These are phyloP conservation scores for Colletotrichum lindemuthianum DNA, from an alignment of 2,329 filamentous ascomycete species.

Conservation along the genomic window DNA sequence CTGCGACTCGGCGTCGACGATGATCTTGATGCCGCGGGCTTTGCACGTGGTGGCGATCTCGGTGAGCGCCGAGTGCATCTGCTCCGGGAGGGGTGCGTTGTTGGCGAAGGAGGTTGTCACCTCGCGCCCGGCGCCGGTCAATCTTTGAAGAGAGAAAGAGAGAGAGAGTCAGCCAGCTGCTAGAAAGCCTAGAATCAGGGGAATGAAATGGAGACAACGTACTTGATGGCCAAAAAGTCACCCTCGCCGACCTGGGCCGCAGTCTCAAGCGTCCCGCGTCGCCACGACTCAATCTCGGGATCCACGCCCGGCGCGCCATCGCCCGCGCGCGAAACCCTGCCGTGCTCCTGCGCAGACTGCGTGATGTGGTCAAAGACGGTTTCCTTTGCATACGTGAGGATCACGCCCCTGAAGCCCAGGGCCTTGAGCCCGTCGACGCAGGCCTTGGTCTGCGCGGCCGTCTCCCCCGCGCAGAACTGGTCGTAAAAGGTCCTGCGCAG, in stretches of 20 bases:
- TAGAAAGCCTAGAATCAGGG: neutral
- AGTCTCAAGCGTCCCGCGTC: slow-evolving; percentile 45
- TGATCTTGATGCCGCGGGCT: slow-evolving; percentile 51
- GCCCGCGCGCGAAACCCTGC: slow-evolving; percentile 6
- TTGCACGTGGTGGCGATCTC: slow-evolving; percentile 52
- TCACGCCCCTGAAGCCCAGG: slow-evolving; percentile 65
- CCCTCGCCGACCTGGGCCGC: slow-evolving; percentile 45
- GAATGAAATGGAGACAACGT: slow-evolving; percentile 22
- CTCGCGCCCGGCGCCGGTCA: slow-evolving; percentile 53
- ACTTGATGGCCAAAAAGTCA: slow-evolving; percentile 52
- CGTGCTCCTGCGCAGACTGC: slow-evolving; percentile 34
- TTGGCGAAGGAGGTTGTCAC: slow-evolving; percentile 51
- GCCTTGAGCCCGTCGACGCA: slow-evolving; percentile 55
- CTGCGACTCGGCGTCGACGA: slow-evolving; percentile 58
- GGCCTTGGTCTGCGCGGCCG: slow-evolving; percentile 54
- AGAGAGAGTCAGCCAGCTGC: neutral
- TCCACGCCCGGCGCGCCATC: slow-evolving; percentile 24
- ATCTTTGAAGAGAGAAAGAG: slow-evolving; percentile 37
- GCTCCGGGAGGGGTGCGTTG: slow-evolving; percentile 47
- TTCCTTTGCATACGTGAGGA: slow-evolving; percentile 63
- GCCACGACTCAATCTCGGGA: slow-evolving; percentile 50
- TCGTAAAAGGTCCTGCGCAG: slow-evolving; percentile 63
- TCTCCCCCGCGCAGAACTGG: slow-evolving; percentile 67
- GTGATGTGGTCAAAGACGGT: slow-evolving; percentile 52
- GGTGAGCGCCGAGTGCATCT: slow-evolving; percentile 53